phyloP scores from a whole-genome alignment of 441 rosid species.

The Populus hybrid region DNA sequence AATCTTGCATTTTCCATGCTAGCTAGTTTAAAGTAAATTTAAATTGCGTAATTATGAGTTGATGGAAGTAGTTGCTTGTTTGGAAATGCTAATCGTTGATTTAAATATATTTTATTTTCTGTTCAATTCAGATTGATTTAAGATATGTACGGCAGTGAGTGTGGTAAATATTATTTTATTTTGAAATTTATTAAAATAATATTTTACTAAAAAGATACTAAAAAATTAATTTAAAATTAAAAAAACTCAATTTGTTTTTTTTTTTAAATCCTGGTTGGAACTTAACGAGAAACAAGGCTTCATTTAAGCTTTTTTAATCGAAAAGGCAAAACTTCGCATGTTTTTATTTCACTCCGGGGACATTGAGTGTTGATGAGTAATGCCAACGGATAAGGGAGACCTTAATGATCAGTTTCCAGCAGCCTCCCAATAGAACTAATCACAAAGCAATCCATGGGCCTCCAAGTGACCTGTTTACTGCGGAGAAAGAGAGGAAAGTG shows the following conservation, averaged over 20 bases:
- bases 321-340: constrained; percentile 36
- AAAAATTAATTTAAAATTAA: no score
- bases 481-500: constrained; percentile 52
- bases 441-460: constrained; percentile 87
- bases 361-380: constrained; percentile 69
- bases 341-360: constrained; percentile 76
- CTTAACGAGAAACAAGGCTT: no score
- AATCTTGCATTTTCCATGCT: background rate
- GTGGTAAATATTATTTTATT: no score
- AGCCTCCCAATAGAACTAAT: constrained; percentile 90
- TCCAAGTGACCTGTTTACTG: constrained; percentile 50
- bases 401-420: constrained; percentile 53
- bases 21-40: background rate
- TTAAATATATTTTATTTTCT: background rate
- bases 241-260: no score
- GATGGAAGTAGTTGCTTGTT: background rate
- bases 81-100: no score
- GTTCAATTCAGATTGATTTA: background rate
- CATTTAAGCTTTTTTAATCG: no score
- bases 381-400: constrained; percentile 80
- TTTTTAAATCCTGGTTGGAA: no score
- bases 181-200: no score
- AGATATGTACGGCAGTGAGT: no score
- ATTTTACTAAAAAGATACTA: no score
- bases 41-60: background rate